Conservation (phyloP, 2,329 filamentous ascomycete species). For the Verticillium longisporum region DNA sequence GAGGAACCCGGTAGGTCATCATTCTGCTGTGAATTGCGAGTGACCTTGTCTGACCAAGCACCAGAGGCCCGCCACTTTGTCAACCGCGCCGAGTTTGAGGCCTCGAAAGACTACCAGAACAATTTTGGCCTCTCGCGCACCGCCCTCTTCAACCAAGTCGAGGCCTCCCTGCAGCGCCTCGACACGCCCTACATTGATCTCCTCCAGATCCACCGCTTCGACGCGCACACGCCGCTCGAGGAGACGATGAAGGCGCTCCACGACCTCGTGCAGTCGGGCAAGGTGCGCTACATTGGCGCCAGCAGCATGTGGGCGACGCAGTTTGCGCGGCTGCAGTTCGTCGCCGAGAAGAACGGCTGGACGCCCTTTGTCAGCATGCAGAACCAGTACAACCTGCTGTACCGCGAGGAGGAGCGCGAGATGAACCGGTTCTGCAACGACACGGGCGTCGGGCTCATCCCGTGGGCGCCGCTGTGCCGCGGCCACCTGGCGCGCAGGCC, state of each 20-base stretch:
- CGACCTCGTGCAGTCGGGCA: conserved; percentile 50
- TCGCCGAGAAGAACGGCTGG: conserved; percentile 46
- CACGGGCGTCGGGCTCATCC: conserved; percentile 34
- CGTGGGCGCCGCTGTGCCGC: conserved; percentile 15
- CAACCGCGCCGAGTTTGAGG: conserved; percentile 12
- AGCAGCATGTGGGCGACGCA: conserved; percentile 41
- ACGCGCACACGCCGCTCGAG: conserved; percentile 40
- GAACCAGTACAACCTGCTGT: conserved; percentile 45
- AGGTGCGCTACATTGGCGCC: conserved; percentile 49
- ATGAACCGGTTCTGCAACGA: conserved; percentile 34
- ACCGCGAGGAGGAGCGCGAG: conserved; percentile 50
- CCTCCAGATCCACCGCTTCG: conserved; percentile 54
- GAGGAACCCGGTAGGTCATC: conserved; percentile 31
- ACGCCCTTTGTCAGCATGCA: conserved; percentile 53
- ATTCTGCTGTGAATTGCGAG: not conserved
- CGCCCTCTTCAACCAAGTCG: conserved; percentile 60
- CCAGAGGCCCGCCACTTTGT: conserved; percentile 14
- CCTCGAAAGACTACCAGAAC: conserved; percentile 20
- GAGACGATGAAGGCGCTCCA: conserved; percentile 60
- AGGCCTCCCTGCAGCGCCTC: conserved; percentile 48
- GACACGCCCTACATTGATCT: conserved; percentile 52
- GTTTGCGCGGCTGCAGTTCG: conserved; percentile 41
- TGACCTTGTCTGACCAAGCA: not conserved
- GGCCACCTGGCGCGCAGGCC: conserved; percentile 22
- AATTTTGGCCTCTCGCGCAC: conserved; percentile 49